These are phyloP conservation scores for Globisporangium acanthophoron DNA, from an alignment of 352 stramenopile species.

Conservation along the genomic window DNA sequence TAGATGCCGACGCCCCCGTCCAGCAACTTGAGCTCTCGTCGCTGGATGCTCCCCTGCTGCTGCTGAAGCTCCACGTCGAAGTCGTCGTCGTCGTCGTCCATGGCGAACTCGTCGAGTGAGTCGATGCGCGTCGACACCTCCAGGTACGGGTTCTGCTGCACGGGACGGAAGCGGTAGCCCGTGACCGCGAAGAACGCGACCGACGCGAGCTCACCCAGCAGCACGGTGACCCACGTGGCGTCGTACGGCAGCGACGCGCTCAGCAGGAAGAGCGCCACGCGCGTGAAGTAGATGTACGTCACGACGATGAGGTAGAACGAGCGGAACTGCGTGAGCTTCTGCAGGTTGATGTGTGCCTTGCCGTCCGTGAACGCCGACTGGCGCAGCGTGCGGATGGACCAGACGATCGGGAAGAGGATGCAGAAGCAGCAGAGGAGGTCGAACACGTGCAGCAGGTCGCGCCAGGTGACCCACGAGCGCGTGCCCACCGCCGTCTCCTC, in stretches of 20 bases:
- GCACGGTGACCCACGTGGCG: slow-evolving; percentile 63
- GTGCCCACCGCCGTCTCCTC: slow-evolving; percentile 81
- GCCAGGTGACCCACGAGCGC: slow-evolving; percentile 58
- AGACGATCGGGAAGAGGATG: slow-evolving; percentile 97
- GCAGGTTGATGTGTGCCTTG: slow-evolving; percentile 83
- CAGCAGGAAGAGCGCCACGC: slow-evolving; percentile 95
- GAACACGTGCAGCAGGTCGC: slow-evolving; percentile 92
- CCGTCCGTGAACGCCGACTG: slow-evolving; percentile 82
- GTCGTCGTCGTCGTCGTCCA: slow-evolving; percentile 36
- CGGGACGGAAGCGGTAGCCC: slow-evolving; percentile 90
- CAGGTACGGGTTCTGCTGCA: slow-evolving; percentile 91
- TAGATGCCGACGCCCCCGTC: neutral
- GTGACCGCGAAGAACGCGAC: slow-evolving; percentile 91
- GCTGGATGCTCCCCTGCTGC: slow-evolving; percentile 14
- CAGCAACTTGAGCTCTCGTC: neutral
- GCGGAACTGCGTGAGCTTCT: slow-evolving; percentile 95
- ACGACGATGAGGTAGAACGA: slow-evolving; percentile 96
- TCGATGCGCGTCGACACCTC: slow-evolving; percentile 68
- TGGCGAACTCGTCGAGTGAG: slow-evolving; percentile 68
- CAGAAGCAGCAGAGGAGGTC: slow-evolving; percentile 96
- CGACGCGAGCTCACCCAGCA: slow-evolving; percentile 73
- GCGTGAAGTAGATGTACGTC: slow-evolving; percentile 97
- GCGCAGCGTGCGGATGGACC: slow-evolving; percentile 87
- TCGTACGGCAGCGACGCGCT: slow-evolving; percentile 90
- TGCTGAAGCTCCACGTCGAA: slow-evolving; percentile 17